Base-by-base conservation (phyloP, 2,329 filamentous ascomycete genomes). In the Ophiostoma pallidulum region DNA sequence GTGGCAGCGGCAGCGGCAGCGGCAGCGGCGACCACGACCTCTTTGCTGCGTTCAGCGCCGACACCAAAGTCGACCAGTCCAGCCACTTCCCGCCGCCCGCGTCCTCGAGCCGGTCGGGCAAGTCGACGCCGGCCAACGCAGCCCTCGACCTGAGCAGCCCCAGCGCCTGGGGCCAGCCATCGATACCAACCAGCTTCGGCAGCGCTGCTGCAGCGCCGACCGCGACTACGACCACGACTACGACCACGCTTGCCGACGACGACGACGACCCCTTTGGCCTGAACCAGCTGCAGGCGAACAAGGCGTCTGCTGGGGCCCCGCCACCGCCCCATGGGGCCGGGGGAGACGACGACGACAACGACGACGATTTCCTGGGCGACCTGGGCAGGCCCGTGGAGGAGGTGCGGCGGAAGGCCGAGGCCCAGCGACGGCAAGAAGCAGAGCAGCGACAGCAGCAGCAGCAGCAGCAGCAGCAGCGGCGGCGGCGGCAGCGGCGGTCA, bases 211-310 rank as follows among this genome's bases (percentile, higher is more conserved):
- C 66, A 16, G 3, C 24, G 24, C 18, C 51, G 67, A 63, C 16
- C 82, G 90, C 49, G 86, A 94, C 57, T n/a, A n/a, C n/a, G n/a
- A n/a, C n/a, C n/a, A n/a, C n/a, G n/a, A n/a, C n/a, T n/a, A n/a
- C n/a, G n/a, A n/a, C n/a, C n/a, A n/a, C n/a, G n/a, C n/a, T n/a
- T n/a, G n/a, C 14, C 52, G 67, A 64, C 12, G 83, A 91, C 49
- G 86, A 95, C 56, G 88, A 94, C 60, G 88, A 95, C 60, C 87
- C 89, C 2, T 96, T 97, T 62, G 91, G 87, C 1, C 68, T 96
- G 31, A 82, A 73, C 50, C 71, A 83, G 54, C 62, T 88, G 58
- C 76, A 77, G 53, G 66, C 62, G 59, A n/a, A n/a, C n/a, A 65
- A 67, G 56, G 4, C 52, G 1, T 47, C 29, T 8, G 45, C 54